Percentiles rank a stretch among this genome's conserved stretches.
phyloP scores from a whole-genome alignment of 495 filamentous ascomycete species.

The Tuber brumale region DNA sequence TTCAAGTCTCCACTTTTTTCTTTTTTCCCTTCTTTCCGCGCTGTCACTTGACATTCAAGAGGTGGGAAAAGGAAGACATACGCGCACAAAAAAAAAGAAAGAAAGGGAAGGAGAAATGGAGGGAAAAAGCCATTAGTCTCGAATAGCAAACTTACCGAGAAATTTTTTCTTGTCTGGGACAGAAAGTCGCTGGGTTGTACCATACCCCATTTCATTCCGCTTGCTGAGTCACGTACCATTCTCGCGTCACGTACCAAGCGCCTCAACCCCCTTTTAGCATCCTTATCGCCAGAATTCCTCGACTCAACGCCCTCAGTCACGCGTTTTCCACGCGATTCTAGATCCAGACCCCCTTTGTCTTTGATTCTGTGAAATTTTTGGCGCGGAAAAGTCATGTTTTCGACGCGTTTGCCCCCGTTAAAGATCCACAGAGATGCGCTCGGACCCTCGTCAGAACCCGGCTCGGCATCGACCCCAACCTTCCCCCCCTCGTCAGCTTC shows the following conservation, averaged over 20 bases:
- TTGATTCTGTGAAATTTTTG: slow-evolving; percentile 23
- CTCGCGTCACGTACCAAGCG: slow-evolving; percentile 24
- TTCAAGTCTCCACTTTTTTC: not conserved
- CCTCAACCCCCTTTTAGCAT: slow-evolving; percentile 20
- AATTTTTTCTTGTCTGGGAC: slow-evolving; percentile 22
- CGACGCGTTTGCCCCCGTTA: slow-evolving; percentile 38
- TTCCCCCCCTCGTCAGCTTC: slow-evolving; percentile 39
- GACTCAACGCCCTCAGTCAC: slow-evolving; percentile 21
- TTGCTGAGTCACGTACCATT: slow-evolving; percentile 29
- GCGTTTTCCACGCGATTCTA: slow-evolving; percentile 35
- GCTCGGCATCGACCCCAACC: slow-evolving; percentile 39
- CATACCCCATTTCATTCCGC: slow-evolving; percentile 23
- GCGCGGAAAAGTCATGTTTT: slow-evolving; percentile 31
- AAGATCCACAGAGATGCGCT: slow-evolving; percentile 42
- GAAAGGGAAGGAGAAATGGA: not conserved
- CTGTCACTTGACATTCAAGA: not conserved
- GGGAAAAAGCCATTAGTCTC: slow-evolving; percentile 20
- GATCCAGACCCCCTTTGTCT: slow-evolving; percentile 22
- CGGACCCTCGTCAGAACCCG: slow-evolving; percentile 36
- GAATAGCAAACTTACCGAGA: slow-evolving; percentile 33
- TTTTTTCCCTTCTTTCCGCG: not conserved
- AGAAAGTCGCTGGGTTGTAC: slow-evolving; percentile 33
- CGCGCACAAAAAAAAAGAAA: not conserved
- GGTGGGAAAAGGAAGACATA: not conserved
- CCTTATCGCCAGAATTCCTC: slow-evolving; percentile 18